A percentile compares a stretch with the other conserved stretches of the same genome.
Conservation (phyloP, 192 early-diverging fungal species). For the Coemansia sp. region DNA sequence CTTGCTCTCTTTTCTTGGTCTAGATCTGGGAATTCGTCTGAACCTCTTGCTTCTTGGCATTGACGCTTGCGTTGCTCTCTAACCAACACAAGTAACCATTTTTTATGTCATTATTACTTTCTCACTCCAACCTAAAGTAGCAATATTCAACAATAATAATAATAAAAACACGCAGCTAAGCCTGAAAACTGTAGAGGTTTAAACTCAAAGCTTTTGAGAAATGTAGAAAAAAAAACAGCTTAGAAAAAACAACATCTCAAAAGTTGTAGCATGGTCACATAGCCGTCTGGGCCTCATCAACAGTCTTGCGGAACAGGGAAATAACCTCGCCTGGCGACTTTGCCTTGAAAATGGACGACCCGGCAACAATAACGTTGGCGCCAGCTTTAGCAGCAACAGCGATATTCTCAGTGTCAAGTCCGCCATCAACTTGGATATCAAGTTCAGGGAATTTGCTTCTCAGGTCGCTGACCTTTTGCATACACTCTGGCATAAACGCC, state of each 20-base stretch:
- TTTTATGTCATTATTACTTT: background rate
- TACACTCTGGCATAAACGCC: constrained; percentile 85
- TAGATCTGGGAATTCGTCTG: constrained; percentile 39
- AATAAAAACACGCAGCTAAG: background rate
- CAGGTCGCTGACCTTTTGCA: constrained; percentile 79
- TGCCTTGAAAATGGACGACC: constrained; percentile 88
- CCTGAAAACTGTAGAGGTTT: background rate
- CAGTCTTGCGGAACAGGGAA: constrained; percentile 49
- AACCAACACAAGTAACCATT: background rate
- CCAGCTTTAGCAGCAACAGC: constrained; percentile 85
- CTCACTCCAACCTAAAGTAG: background rate
- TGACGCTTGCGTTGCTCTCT: constrained; percentile 47
- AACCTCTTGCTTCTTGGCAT: constrained; percentile 42
- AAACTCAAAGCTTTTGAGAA: background rate
- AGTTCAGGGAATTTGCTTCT: constrained; percentile 79
- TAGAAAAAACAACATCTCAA: background rate
- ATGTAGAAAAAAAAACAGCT: background rate
- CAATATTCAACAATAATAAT: background rate
- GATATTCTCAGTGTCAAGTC: constrained; percentile 82
- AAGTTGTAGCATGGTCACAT: constrained; percentile 1
- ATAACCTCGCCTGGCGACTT: constrained; percentile 74
- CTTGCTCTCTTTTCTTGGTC: constrained; percentile 30
- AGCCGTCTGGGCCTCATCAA: constrained; percentile 27
- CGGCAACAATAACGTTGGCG: constrained; percentile 98
- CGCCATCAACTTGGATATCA: constrained; percentile 97